Evolutionary conservation across 768 basidiomycete genomes (phyloP).

Genomic region (Serendipita sp.): DNA sequence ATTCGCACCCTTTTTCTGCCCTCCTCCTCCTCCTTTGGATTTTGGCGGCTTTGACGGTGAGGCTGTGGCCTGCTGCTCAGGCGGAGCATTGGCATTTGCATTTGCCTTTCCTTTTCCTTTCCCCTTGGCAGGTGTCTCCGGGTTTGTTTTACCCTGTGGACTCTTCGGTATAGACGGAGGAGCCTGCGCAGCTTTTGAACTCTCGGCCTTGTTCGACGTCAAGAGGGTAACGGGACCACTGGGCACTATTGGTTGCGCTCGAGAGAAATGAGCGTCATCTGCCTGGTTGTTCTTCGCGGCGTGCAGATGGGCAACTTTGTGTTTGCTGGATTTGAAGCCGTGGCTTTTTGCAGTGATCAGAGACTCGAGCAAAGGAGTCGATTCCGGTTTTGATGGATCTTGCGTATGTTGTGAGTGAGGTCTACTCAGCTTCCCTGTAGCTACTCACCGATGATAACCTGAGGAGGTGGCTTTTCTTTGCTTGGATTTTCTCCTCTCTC

Average conservation of each 20-base stretch:
- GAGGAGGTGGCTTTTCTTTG: constrained; percentile 36
- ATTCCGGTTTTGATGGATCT: constrained; percentile 41
- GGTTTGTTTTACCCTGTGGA: background rate
- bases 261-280: constrained; percentile 7
- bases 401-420: background rate
- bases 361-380: constrained; percentile 84
- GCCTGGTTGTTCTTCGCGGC: constrained; percentile 13
- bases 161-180: constrained; percentile 6
- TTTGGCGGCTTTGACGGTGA: background rate
- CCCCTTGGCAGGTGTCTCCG: background rate
- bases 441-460: constrained; percentile 45
- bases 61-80: background rate
- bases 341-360: constrained; percentile 32
- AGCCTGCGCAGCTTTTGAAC: constrained; percentile 17
- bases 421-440: background rate
- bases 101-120: constrained; percentile 13
- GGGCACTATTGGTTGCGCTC: background rate
- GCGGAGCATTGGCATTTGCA: background rate
- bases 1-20: background rate
- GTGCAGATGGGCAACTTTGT: constrained; percentile 51
- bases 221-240: constrained; percentile 11
- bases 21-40: constrained; percentile 8
- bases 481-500: constrained; percentile 25
- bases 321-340: constrained; percentile 29
- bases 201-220: constrained; percentile 25